Evolutionary conservation across 495 filamentous ascomycete species (phyloP), one percentile per base, ranked within the genome.

Genomic region (Hypomontagnella submonticulosa): DNA sequence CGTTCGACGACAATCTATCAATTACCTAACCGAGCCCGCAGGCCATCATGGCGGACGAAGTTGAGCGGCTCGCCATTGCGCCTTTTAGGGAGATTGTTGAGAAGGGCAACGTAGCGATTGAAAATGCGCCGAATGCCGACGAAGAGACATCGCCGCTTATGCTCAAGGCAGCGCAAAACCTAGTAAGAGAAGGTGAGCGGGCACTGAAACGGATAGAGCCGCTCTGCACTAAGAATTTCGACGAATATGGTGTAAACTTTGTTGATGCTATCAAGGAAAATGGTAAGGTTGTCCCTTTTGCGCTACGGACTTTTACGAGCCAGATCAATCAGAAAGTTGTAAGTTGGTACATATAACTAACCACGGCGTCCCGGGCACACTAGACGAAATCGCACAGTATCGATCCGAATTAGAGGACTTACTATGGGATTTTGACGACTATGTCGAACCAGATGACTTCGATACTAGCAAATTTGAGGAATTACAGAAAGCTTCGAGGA

Each of bases 351-450:
- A n/a, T n/a, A n/a, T n/a, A n/a, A n/a, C n/a, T n/a, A 52, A 41
- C 50, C 41, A 43, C 30, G 8, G 12, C 33, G 13, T 38, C 36
- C 23, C 38, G 32, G 19, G 18, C 49, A 33, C 34, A 57, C 33
- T 53, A 80, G 78, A 79, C 54, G 75, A 77, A 43, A 77, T 80
- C 51, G 76, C 78, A 27, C 60, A 70, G 46, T 76, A 74, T 55
- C 70, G 78, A 41, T 70, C 71, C 33, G 70, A 78, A 43, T 66
- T 80, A 23, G 72, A 73, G 53, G 75, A 78, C 18, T 44, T 78
- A 18, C 47, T 78, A 8, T 80, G 78, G 75, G 78, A 77, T 53
- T 74, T 80, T 49, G 78, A 80, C 57, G 78, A 80, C 34, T 76
- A 69, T 63, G 65, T 77, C 61, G 75, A 79, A 48, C 68, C 68